Evolutionary conservation across 345 rosid species (phyloP).

Genomic region (Reutealis trisperma): DNA sequence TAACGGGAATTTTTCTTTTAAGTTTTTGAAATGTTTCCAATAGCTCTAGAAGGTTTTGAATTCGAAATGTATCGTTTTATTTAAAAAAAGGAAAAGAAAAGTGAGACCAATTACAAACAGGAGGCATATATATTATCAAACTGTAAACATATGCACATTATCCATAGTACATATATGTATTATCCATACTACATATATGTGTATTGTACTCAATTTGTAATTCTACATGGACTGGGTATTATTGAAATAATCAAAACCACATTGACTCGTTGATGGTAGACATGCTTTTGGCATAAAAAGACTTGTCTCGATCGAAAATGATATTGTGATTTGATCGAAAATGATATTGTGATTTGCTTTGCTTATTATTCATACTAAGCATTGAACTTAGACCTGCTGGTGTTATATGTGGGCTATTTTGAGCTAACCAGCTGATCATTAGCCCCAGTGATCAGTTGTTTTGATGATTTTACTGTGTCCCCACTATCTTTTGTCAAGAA

Average conservation of each 20-base stretch:
- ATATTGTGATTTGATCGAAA: too few species aligned
- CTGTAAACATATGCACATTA: too few species aligned
- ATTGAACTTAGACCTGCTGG: slow-evolving; percentile 35
- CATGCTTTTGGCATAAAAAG: slow-evolving; percentile 23
- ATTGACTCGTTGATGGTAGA: slow-evolving; percentile 1
- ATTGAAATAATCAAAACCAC: not conserved
- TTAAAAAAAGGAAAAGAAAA: too few species aligned
- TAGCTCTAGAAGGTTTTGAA: too few species aligned
- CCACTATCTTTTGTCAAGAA: not conserved
- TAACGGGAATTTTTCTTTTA: too few species aligned
- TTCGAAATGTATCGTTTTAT: too few species aligned
- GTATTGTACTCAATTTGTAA: too few species aligned
- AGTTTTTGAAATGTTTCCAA: too few species aligned
- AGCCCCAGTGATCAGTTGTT: not conserved
- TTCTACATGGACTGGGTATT: not conserved
- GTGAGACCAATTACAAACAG: too few species aligned
- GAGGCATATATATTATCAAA: too few species aligned
- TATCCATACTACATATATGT: too few species aligned
- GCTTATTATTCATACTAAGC: slow-evolving; percentile 8
- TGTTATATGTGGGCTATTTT: not conserved
- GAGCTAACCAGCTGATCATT: slow-evolving; percentile 23
- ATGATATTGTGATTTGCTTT: not conserved
- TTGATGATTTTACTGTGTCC: slow-evolving; percentile 5
- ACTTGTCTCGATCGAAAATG: slow-evolving; percentile 3
- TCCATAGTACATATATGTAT: too few species aligned